Evolutionary conservation across 73 alveolate species (phyloP).

Genomic region (Paraurostyla sp.): DNA sequence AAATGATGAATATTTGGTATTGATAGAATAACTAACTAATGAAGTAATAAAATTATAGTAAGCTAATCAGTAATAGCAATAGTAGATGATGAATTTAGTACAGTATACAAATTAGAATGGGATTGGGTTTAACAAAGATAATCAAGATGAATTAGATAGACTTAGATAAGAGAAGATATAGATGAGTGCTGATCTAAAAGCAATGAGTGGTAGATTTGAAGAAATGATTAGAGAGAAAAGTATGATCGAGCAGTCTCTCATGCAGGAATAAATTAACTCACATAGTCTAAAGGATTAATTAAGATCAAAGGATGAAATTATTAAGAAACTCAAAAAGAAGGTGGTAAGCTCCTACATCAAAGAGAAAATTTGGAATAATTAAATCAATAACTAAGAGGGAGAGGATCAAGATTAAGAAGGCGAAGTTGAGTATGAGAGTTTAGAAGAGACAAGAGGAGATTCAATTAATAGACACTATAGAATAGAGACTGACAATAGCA

Average conservation of each 20-base stretch:
- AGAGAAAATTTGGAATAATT: constrained; percentile 43
- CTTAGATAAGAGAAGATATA: not conserved
- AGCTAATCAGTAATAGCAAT: not conserved
- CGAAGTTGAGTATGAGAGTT: too few species aligned
- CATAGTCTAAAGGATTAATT: not conserved
- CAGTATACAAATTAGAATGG: not conserved
- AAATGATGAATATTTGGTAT: constrained; percentile 37
- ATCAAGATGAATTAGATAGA: not conserved
- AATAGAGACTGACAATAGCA: too few species aligned
- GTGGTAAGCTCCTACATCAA: constrained; percentile 9
- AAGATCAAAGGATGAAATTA: not conserved
- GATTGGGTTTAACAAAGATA: not conserved
- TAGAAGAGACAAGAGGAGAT: too few species aligned
- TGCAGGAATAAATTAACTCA: not conserved
- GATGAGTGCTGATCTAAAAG: constrained; percentile 28
- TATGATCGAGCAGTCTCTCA: not conserved
- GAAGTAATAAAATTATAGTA: not conserved
- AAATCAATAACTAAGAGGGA: not conserved
- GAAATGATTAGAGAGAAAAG: constrained; percentile 20
- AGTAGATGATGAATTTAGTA: not conserved
- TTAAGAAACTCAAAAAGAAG: constrained; percentile 44
- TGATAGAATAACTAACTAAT: constrained; percentile 21
- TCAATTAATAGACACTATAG: too few species aligned
- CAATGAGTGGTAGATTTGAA: constrained; percentile 26
- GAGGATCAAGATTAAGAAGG: too few species aligned